Evolutionary conservation across 2,329 filamentous ascomycete genomes (phyloP).

Genomic region (Cladorrhinum sp.): DNA sequence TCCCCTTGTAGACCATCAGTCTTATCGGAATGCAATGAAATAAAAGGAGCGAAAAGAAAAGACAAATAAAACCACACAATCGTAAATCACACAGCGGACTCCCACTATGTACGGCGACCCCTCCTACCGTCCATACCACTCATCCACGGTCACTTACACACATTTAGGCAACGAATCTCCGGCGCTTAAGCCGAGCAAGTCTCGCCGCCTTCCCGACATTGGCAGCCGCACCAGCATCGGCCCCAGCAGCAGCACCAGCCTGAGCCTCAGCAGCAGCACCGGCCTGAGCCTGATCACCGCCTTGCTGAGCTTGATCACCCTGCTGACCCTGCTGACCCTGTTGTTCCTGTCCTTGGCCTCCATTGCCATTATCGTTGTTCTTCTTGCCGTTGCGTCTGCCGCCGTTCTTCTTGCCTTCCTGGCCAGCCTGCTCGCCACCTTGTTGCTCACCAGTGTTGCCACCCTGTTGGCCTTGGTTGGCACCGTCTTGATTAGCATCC

Average conservation of each 20-base stretch:
- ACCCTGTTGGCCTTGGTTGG: slow-evolving; percentile 31
- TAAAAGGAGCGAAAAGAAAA: neutral
- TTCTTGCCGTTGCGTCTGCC: neutral
- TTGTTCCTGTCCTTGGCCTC: neutral
- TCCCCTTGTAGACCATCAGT: neutral
- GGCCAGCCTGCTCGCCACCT: slow-evolving; percentile 17
- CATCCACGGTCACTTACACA: too few relatives aligned
- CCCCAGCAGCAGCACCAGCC: neutral
- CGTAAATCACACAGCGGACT: neutral
- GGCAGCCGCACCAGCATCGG: neutral
- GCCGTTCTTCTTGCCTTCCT: slow-evolving; percentile 8
- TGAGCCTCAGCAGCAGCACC: neutral
- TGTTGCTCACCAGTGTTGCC: slow-evolving; percentile 28
- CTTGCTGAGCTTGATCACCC: slow-evolving; percentile 2
- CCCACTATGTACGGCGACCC: neutral
- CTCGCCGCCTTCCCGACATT: slow-evolving; percentile 2
- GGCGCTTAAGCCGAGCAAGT: slow-evolving; percentile 15
- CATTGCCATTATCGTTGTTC: neutral
- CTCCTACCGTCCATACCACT: neutral
- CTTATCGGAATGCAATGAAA: neutral
- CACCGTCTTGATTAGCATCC: slow-evolving; percentile 2
- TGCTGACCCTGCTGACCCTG: too few relatives aligned
- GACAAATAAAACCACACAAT: neutral
- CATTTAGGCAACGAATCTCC: slow-evolving; percentile 5
- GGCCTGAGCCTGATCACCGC: neutral